Conservation (phyloP, 768 basidiomycete species). For the Leccinum pellstonianum region DNA sequence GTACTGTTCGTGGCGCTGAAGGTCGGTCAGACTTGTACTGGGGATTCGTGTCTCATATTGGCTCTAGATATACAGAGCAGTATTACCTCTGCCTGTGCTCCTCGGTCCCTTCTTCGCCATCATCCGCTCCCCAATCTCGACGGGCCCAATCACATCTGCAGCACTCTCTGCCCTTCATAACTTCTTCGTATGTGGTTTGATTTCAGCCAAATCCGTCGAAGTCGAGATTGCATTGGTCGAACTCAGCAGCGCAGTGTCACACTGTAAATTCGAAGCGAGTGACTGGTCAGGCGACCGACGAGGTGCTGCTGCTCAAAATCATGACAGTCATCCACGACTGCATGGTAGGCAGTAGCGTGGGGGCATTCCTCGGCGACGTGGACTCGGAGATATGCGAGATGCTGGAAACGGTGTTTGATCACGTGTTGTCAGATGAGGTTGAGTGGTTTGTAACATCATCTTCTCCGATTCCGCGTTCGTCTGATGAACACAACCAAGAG, state of each 20-base stretch:
- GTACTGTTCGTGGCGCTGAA: constrained; percentile 65
- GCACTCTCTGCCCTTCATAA: constrained; percentile 85
- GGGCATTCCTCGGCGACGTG: constrained; percentile 78
- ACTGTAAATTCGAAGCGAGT: constrained; percentile 97
- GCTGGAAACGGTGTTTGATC: constrained; percentile 91
- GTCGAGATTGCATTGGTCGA: constrained; percentile 72
- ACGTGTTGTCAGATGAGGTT: constrained; percentile 96
- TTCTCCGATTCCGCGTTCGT: constrained; percentile 1
- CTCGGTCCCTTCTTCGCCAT: constrained; percentile 90
- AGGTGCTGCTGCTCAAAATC: constrained; percentile 90
- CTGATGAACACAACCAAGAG: constrained; percentile 48
- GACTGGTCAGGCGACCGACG: constrained; percentile 89
- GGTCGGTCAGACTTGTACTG: constrained; percentile 41
- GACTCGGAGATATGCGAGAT: constrained; percentile 86
- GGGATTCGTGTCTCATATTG: constrained; percentile 15
- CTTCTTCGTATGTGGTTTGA: constrained; percentile 79
- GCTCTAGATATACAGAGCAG: constrained; percentile 51
- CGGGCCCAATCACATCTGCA: constrained; percentile 95
- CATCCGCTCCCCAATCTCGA: constrained; percentile 90
- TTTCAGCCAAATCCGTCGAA: constrained; percentile 52
- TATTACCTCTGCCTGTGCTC: constrained; percentile 56
- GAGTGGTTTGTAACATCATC: constrained; percentile 62
- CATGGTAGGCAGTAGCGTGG: constrained; percentile 63
- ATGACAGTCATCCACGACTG: constrained; percentile 86
- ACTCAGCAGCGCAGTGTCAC: constrained; percentile 85